phyloP scores from a whole-genome alignment of 257 asterid species.

The Capsicum rhomboideum region DNA sequence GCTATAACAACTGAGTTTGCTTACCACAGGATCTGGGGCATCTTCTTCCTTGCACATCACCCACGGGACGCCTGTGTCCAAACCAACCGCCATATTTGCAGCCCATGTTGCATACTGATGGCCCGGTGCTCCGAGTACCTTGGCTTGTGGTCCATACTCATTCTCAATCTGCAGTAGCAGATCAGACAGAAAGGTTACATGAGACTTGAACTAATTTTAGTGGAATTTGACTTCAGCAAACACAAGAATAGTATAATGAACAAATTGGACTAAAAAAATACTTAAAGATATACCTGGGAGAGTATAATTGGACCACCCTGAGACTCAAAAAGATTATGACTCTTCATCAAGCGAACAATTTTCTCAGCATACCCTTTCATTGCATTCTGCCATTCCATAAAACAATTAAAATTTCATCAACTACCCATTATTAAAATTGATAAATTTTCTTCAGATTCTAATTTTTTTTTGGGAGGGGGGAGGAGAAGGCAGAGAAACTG shows the following conservation, averaged over 20 bases:
- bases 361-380: conserved; percentile 23
- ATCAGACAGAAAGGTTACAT: neutral
- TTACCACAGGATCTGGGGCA: conserved; percentile 87
- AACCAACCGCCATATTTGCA: conserved; percentile 38
- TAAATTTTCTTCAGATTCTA: neutral
- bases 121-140: conserved; percentile 26
- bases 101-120: conserved; percentile 32
- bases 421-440: neutral
- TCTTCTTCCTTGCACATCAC: conserved; percentile 53
- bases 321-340: conserved; percentile 16
- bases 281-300: conserved; percentile 12
- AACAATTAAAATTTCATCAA: neutral
- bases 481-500: neutral
- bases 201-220: neutral
- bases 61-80: conserved; percentile 45
- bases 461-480: neutral
- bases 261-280: neutral
- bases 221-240: neutral
- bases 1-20: neutral
- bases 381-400: conserved; percentile 12
- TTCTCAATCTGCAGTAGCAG: conserved; percentile 31
- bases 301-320: conserved; percentile 28
- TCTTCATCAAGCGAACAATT: conserved; percentile 23
- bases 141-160: conserved; percentile 35
- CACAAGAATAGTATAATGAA: neutral